Conservation (phyloP, 106 monocot genomes). For the Dioscorea dumetorum region DNA sequence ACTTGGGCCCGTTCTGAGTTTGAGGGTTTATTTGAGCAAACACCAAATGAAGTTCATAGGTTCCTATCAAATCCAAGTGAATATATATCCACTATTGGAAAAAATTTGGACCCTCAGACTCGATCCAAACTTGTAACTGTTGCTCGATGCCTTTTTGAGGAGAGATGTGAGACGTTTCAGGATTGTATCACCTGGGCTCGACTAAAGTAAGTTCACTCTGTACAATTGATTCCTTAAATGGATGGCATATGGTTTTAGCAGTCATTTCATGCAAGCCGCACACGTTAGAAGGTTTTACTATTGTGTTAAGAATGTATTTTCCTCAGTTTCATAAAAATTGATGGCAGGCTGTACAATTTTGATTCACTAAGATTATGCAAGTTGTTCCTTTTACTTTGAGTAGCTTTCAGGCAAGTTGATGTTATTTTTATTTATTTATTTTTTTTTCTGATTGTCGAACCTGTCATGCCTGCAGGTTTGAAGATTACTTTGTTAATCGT, state of each 20-base stretch:
- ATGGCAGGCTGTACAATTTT: too few species aligned
- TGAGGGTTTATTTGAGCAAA: conserved; percentile 84
- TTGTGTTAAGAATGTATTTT: background rate
- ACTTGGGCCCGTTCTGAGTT: conserved; percentile 96
- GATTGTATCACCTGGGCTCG: conserved; percentile 85
- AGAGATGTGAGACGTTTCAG: conserved; percentile 73
- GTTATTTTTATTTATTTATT: background rate
- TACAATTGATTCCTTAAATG: background rate
- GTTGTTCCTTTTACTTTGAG: background rate
- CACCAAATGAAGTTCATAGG: conserved; percentile 70
- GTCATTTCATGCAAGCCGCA: background rate
- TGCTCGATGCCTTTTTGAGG: conserved; percentile 50
- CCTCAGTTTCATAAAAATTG: too few species aligned
- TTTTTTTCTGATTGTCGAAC: background rate
- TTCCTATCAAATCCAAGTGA: conserved; percentile 62
- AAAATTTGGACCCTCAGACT: conserved; percentile 82
- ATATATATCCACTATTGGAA: conserved; percentile 57
- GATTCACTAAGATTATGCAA: background rate
- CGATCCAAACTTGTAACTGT: conserved; percentile 63
- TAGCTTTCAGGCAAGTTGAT: background rate
- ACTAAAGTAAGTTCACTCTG: conserved; percentile 36
- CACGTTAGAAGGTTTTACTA: background rate
- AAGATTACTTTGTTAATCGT: conserved; percentile 82
- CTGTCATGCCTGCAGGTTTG: conserved; percentile 46
- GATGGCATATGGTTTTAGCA: background rate